Percentiles rank a stretch among this genome's conserved stretches.
Conservation (phyloP, 768 basidiomycete genomes). For the Rhodocollybia butyracea region DNA sequence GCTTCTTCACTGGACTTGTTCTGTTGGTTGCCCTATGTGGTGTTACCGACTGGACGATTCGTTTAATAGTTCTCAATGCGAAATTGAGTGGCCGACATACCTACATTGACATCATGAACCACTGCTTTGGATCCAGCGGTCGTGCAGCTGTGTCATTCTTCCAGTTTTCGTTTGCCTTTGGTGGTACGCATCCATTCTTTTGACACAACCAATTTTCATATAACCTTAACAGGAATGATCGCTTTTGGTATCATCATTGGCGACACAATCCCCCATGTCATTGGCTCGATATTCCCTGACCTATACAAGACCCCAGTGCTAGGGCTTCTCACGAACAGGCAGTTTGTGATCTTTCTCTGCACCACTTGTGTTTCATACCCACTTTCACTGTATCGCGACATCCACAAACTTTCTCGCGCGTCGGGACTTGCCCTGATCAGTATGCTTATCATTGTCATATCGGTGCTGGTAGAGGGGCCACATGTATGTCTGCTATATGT, state of each 20-base stretch:
- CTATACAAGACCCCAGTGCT: constrained; percentile 67
- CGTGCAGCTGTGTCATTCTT: constrained; percentile 94
- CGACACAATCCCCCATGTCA: constrained; percentile 94
- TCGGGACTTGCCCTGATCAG: constrained; percentile 88
- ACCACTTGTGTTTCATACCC: constrained; percentile 91
- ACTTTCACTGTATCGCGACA: constrained; percentile 92
- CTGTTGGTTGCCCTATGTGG: constrained; percentile 76
- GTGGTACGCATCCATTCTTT: constrained; percentile 50
- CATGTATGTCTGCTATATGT: no score
- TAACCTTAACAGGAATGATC: constrained; percentile 75
- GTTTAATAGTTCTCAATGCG: constrained; percentile 92
- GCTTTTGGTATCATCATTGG: constrained; percentile 98
- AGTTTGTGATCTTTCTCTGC: constrained; percentile 86
- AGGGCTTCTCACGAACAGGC: constrained; percentile 75
- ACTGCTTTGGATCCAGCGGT: constrained; percentile 89
- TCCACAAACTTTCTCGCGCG: constrained; percentile 93
- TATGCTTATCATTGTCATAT: constrained; percentile 90
- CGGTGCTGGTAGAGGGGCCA: constrained; percentile 81
- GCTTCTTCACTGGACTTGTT: constrained; percentile 85
- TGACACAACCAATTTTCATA: neutral
- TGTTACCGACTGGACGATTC: constrained; percentile 97
- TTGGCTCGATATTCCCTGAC: constrained; percentile 79
- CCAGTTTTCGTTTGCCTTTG: constrained; percentile 97
- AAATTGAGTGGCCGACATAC: constrained; percentile 91
- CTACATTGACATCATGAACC: constrained; percentile 93